These are phyloP conservation scores for Colletotrichum chlorophyti DNA, from an alignment of 2,329 filamentous ascomycete species.

Conservation along the genomic window DNA sequence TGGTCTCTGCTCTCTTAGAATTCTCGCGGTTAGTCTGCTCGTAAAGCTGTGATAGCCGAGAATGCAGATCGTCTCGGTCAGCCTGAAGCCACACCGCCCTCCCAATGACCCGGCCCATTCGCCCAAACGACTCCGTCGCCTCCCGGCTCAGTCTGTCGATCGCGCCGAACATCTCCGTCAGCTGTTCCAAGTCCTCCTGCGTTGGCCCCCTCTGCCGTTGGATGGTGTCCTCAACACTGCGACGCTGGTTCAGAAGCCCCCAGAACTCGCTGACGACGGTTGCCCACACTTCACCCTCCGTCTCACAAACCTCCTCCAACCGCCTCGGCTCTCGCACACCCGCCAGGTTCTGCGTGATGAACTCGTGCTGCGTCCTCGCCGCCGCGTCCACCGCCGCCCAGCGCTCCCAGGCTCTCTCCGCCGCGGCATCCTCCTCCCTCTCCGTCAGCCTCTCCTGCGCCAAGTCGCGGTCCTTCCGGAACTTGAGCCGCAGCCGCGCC, in stretches of 20 bases:
- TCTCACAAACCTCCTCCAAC: too few relatives aligned
- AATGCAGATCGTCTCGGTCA: too few relatives aligned
- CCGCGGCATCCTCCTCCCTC: neutral
- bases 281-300: neutral
- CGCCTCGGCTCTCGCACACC: too few relatives aligned
- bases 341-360: neutral
- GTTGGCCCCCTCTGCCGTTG: neutral
- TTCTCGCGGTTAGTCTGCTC: too few relatives aligned
- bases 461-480: neutral
- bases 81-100: too few relatives aligned
- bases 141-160: neutral
- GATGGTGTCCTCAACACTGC: neutral
- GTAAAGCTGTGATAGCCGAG: too few relatives aligned
- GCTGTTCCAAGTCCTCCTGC: neutral
- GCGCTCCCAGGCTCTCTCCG: neutral
- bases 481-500: slow-evolving; percentile 11
- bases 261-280: neutral
- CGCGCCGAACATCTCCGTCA: neutral
- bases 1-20: too few relatives aligned
- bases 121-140: neutral
- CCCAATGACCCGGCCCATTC: too few relatives aligned
- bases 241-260: neutral
- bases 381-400: too few relatives aligned
- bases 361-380: neutral
- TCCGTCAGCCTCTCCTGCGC: neutral